These are phyloP conservation scores for Eutreptiella sp. DNA, from an alignment of 208 protist genomes.

Conservation along the genomic window DNA sequence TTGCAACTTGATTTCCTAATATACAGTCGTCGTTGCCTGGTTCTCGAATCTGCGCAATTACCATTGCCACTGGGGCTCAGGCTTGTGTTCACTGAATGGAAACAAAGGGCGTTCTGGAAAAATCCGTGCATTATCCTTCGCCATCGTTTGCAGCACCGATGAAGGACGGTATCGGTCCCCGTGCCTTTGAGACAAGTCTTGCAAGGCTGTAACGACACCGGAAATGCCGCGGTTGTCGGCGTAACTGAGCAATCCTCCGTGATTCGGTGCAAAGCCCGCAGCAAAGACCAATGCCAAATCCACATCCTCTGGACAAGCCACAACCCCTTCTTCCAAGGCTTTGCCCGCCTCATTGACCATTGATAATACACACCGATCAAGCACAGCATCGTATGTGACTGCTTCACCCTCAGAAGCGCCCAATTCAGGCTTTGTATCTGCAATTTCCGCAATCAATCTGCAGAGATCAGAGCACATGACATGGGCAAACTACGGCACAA, in stretches of 20 bases:
- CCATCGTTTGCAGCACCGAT: slow-evolving; percentile 54
- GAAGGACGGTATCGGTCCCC: slow-evolving; percentile 53
- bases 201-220: slow-evolving; percentile 53
- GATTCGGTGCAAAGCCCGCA: slow-evolving; percentile 67
- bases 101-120: slow-evolving; percentile 64
- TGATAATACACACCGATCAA: slow-evolving; percentile 65
- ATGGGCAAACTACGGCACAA: no score
- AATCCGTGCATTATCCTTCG: slow-evolving; percentile 50
- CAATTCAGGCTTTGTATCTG: no score
- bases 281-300: slow-evolving; percentile 76
- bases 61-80: no score
- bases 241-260: slow-evolving; percentile 64
- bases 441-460: no score
- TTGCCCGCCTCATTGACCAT: slow-evolving; percentile 72
- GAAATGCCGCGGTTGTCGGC: slow-evolving; percentile 55
- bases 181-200: slow-evolving; percentile 47
- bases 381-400: slow-evolving; percentile 51
- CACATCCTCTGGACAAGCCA: slow-evolving; percentile 54
- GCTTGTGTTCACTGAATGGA: no score
- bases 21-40: no score
- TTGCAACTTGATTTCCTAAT: no score
- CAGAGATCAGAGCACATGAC: no score
- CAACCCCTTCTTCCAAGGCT: slow-evolving; percentile 62
- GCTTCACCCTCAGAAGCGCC: background rate
- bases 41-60: no score